These are phyloP conservation scores for Daucus carota DNA, from an alignment of 129 eudicot genomes.

Conservation along the genomic window DH1_v3.0 NC_030385.2:11246001-11246500, in stretches of 20 bases:
- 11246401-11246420: no score
- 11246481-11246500: not conserved
- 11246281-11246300: not conserved
- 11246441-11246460: no score
- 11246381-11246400: not conserved
- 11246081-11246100: constrained; percentile 61
- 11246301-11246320: not conserved
- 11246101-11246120: constrained; percentile 75
- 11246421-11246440: no score
- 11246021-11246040: constrained; percentile 71
- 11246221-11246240: constrained; percentile 14
- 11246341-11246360: not conserved
- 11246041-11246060: constrained; percentile 88
- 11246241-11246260: constrained; percentile 7
- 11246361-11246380: not conserved
- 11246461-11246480: no score
- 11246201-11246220: constrained; percentile 17
- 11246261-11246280: constrained; percentile 5
- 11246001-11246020: constrained; percentile 93
- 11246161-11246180: constrained; percentile 46
- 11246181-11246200: not conserved
- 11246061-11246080: constrained; percentile 85
- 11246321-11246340: not conserved
- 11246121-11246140: constrained; percentile 91
- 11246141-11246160: constrained; percentile 75